Evolutionary conservation across 1,284 basidiomycete species (phyloP), one percentile per base, ranked within the genome.

Genomic region (Phenoliferia sp.): DNA sequence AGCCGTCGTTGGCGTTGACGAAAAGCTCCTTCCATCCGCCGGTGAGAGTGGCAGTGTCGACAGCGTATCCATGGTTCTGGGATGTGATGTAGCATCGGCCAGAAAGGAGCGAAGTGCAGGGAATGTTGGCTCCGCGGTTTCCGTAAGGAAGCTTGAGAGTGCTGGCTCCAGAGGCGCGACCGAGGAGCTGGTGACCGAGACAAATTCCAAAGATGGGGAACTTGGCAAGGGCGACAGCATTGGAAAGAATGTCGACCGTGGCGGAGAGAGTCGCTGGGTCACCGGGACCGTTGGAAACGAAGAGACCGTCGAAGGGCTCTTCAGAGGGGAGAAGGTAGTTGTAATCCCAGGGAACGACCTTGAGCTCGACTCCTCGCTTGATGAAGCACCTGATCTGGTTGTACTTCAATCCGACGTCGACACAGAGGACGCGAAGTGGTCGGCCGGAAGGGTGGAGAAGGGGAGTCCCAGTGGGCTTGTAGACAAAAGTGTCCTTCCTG

Each of bases 101-200:
- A 63, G 90, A 93, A 66, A 96, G 85, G 55, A 90, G 85, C 80
- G 95, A 92, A 44, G 92, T 98, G 81, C 95, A 99, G 4, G 96
- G 96, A 76, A 99, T 92, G 81, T 99, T 99, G 80, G 97, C 94
- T 17, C 96, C 96, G 73, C 96, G 91, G 79, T 99, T 99, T 65
- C 96, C 96, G 80, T 98, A 99, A 83, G 98, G 98, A 92, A 99
- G 97, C 82, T 99, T 99, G 61, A 89, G 90, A 10, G 96, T 99
- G 70, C 84, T 86, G 12, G 94, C 95, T 59, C 96, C 96, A 5
- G 92, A 90, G 52, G 96, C 96, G 65, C 98, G 86, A 6, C 94
- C 93, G 70, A 99, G 86, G 34, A 99, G 85, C 81, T 99, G 96
- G 80, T 99, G 96, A 60, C 96, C 96, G 52, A 99, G 87, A 83